These are phyloP conservation scores for Buxus sempervirens DNA, from an alignment of 164 flowering plant genomes.

Conservation along the genomic window DNA sequence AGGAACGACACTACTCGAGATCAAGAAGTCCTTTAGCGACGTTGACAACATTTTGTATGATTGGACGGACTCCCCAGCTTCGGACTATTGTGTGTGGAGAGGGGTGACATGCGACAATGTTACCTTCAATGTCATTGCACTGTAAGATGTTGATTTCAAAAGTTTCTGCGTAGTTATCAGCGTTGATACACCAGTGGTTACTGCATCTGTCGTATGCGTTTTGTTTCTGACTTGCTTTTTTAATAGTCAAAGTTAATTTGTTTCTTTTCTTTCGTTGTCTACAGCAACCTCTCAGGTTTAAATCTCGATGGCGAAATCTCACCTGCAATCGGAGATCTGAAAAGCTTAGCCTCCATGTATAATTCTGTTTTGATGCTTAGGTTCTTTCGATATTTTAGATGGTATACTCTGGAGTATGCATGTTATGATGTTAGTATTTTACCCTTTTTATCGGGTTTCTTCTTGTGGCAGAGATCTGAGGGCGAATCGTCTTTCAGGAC, in stretches of 20 bases:
- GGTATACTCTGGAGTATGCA: not conserved
- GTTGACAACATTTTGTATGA: conserved; percentile 84
- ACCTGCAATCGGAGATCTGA: conserved; percentile 67
- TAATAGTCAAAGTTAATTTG: not conserved
- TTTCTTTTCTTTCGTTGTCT: conserved; percentile 8
- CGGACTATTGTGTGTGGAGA: conserved; percentile 91
- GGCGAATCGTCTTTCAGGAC: conserved; percentile 67
- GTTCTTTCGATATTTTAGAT: not conserved
- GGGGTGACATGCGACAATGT: conserved; percentile 89
- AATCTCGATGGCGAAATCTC: conserved; percentile 93
- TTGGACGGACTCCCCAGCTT: conserved; percentile 76
- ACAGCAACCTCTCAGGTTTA: conserved; percentile 78
- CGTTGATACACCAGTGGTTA: too few species aligned
- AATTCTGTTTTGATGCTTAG: not conserved
- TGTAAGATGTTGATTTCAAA: conserved; percentile 40
- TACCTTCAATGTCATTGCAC: conserved; percentile 77
- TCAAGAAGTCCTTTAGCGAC: conserved; percentile 84
- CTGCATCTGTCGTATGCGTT: too few species aligned
- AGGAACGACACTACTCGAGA: conserved; percentile 75
- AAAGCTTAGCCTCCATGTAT: conserved; percentile 51
- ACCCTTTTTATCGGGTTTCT: not conserved
- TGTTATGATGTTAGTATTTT: not conserved
- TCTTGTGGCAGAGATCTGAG: conserved; percentile 51
- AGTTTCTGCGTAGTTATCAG: not conserved
- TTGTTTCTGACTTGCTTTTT: too few species aligned